Percentiles rank a stretch among this genome's conserved stretches.
Evolutionary conservation across 2,329 filamentous ascomycete genomes (phyloP).

Genomic region (Monilinia fructicola): DNA sequence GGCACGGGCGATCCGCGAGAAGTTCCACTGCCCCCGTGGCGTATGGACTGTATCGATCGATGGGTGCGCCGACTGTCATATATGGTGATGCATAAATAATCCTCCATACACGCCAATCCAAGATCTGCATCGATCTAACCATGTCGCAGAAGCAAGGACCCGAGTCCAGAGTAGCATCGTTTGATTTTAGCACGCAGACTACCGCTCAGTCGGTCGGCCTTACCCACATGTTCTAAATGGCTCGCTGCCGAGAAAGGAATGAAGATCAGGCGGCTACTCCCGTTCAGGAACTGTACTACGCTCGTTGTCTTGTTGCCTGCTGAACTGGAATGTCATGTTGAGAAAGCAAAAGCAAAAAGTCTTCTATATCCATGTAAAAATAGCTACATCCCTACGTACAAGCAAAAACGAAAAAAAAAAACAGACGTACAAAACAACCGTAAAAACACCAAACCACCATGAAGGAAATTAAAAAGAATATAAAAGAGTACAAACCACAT

Average conservation of each 20-base stretch:
- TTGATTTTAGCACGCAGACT: not conserved
- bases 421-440: not conserved
- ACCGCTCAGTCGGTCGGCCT: not conserved
- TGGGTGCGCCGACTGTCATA: not conserved
- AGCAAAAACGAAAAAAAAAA: no score
- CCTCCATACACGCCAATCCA: not conserved
- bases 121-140: slow-evolving; percentile 17
- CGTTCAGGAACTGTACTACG: not conserved
- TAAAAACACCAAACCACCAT: not conserved
- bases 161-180: not conserved
- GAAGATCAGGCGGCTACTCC: not conserved
- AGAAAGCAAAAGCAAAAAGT: not conserved
- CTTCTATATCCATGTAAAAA: not conserved
- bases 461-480: slow-evolving; percentile 11
- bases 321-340: not conserved
- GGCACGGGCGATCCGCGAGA: no score
- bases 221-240: not conserved
- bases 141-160: not conserved
- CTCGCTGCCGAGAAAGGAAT: not conserved
- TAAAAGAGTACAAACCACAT: slow-evolving; percentile 23
- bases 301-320: not conserved
- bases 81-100: not conserved
- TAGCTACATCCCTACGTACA: not conserved
- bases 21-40: no score
- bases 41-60: no score